Conservation (phyloP, 345 rosid genomes). For the Citrus sp. region DNA sequence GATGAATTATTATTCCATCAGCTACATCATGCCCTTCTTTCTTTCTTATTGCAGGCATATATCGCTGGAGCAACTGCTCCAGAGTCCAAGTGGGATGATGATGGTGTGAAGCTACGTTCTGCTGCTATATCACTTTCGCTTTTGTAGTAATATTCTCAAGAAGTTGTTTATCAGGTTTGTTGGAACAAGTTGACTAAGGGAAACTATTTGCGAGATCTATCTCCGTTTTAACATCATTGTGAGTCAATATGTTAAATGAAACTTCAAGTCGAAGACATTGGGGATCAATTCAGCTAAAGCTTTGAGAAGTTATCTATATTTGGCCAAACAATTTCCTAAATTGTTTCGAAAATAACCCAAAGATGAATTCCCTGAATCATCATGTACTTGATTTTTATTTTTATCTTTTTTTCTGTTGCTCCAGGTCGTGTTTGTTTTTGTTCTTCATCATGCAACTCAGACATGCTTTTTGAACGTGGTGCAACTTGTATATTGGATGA, state of each 20-base stretch:
- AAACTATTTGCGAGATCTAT: not conserved
- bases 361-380: not conserved
- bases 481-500: not conserved
- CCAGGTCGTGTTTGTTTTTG: not conserved
- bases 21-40: not conserved
- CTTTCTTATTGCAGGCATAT: slow-evolving; percentile 42
- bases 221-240: not conserved
- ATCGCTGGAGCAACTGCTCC: slow-evolving; percentile 94
- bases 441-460: not conserved
- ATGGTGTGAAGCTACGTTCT: slow-evolving; percentile 75
- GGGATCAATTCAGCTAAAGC: not conserved
- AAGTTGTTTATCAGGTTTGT: slow-evolving; percentile 16
- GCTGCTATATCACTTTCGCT: slow-evolving; percentile 70
- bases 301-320: not conserved
- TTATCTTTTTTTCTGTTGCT: not conserved
- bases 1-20: not conserved
- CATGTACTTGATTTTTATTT: not conserved
- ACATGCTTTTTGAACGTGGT: not conserved
- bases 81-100: slow-evolving; percentile 71
- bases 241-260: not conserved
- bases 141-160: slow-evolving; percentile 24
- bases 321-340: not conserved
- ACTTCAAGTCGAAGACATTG: not conserved
- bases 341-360: not conserved
- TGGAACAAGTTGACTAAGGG: not conserved